phyloP scores from a whole-genome alignment of 441 rosid genomes.

The Bruguiera hainesii region DNA sequence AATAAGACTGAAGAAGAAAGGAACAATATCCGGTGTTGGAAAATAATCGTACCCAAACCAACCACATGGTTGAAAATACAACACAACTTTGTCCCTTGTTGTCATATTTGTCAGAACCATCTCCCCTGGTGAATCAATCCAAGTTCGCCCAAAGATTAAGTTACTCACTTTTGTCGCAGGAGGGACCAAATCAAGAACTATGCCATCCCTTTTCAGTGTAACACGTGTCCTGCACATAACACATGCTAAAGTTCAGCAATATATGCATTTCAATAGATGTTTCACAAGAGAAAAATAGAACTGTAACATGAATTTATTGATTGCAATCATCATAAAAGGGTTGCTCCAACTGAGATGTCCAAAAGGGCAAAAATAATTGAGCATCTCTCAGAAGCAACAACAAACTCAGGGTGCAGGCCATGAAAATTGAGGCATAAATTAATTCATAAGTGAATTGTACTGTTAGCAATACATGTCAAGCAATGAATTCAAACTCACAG shows the following conservation, averaged over 20 bases:
- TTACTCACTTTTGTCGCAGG: slow-evolving; percentile 93
- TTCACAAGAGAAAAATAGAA: too few relatives aligned
- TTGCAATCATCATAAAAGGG: too few relatives aligned
- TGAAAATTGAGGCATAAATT: too few relatives aligned
- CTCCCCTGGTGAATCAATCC: slow-evolving; percentile 96
- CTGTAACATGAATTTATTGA: too few relatives aligned
- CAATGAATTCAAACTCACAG: too few relatives aligned
- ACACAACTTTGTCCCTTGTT: slow-evolving; percentile 90
- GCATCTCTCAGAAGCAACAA: too few relatives aligned
- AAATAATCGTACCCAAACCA: slow-evolving; percentile 82
- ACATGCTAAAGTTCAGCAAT: neutral
- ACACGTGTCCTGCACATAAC: slow-evolving; percentile 68
- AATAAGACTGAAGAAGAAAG: neutral
- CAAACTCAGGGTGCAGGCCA: too few relatives aligned
- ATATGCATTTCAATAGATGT: too few relatives aligned
- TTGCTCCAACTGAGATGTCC: too few relatives aligned
- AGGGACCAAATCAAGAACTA: slow-evolving; percentile 90
- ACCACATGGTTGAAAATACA: slow-evolving; percentile 98
- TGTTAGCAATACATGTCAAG: too few relatives aligned
- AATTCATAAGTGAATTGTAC: too few relatives aligned
- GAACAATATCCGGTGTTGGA: slow-evolving; percentile 9
- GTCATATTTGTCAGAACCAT: slow-evolving; percentile 88
- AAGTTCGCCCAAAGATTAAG: slow-evolving; percentile 93
- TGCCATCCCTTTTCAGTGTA: slow-evolving; percentile 85
- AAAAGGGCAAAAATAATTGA: too few relatives aligned